Percentiles rank a stretch among this genome's conserved stretches.
These are phyloP conservation scores for Nicotiana otophora DNA, from an alignment of 257 asterid species.

Conservation along the genomic window DNA sequence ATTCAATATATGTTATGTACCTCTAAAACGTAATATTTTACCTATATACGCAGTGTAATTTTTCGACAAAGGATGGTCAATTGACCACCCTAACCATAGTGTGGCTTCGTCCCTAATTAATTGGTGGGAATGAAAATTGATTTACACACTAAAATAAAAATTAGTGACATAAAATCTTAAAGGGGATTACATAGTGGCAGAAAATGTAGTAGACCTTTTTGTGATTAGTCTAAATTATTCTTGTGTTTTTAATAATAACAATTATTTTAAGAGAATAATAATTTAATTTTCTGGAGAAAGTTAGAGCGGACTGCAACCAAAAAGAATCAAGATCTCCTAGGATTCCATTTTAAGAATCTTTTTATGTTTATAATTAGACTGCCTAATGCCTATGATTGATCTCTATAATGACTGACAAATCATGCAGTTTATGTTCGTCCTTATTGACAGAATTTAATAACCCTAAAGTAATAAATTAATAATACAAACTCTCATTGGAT, in stretches of 20 bases:
- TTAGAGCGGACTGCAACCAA: background rate
- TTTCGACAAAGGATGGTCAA: too few relatives aligned
- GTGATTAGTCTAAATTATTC: background rate
- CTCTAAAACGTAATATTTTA: too few relatives aligned
- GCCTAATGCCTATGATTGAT: constrained; percentile 27
- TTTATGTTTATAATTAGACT: constrained; percentile 16
- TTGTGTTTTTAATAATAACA: too few relatives aligned
- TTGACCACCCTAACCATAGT: too few relatives aligned
- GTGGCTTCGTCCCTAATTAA: too few relatives aligned
- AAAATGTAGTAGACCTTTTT: background rate
- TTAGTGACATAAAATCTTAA: too few relatives aligned
- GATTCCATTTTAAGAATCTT: constrained; percentile 13
- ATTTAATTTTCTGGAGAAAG: background rate
- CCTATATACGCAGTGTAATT: too few relatives aligned
- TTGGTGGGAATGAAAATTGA: too few relatives aligned
- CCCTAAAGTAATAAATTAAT: background rate
- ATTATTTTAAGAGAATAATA: background rate
- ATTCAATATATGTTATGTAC: too few relatives aligned
- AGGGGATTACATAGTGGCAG: too few relatives aligned
- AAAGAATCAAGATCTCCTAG: background rate
- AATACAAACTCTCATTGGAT: background rate
- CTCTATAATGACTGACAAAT: constrained; percentile 23
- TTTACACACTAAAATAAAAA: too few relatives aligned
- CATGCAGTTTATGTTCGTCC: constrained; percentile 10
- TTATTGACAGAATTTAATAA: background rate